Base-by-base conservation (phyloP, 352 stramenopile species). In the Lagenidium sp. region DNA sequence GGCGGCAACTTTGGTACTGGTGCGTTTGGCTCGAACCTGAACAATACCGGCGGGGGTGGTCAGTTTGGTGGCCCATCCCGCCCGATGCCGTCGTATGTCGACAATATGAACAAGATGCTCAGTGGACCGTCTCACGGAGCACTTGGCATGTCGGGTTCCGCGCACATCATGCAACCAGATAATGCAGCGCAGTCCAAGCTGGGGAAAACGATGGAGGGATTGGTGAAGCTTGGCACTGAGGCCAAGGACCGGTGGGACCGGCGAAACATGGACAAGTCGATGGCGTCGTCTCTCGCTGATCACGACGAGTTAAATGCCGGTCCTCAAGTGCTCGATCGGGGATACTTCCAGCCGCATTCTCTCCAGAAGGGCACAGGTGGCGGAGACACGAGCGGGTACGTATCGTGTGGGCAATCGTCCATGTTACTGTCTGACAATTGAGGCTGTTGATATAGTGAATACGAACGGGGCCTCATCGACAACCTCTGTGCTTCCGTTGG, bases 241-340 rank as follows among this genome's bases (percentile, higher is more conserved):
- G 78, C 77, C 12, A 68, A 81, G 16, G 81, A 94, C 26, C 84
- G 78, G 22, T 94, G 79, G 78, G 78, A 94, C 18, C 72, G 78
- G 15, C 81, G 81, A 28, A 91, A 94, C 68, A 90, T 94, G 73
- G 81, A 94, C 57, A 91, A 91, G 58, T 89, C 76, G 13, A 94
- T 94, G 63, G 78, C 65, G n/a, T 85, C 76, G n/a, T 94, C 81
- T 8, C 58, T 94, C 15, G 78, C 81, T 29, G 81, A 94, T 53
- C 76, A 94, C 48, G 81, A 94, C 34, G 81, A 91, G 38, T 51
- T 91, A 31, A 71, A 60, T n/a, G 69, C 77, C 6, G 76, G 72
- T 0, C 60, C 68, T 6, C 57, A 78, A 24, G 57, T 88, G 22
- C 66, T 85, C 47, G 77, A 91, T 21, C 74, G 73, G n/a, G 74